phyloP scores from a whole-genome alignment of 768 basidiomycete species.

The Tremella fuciformis region DNA sequence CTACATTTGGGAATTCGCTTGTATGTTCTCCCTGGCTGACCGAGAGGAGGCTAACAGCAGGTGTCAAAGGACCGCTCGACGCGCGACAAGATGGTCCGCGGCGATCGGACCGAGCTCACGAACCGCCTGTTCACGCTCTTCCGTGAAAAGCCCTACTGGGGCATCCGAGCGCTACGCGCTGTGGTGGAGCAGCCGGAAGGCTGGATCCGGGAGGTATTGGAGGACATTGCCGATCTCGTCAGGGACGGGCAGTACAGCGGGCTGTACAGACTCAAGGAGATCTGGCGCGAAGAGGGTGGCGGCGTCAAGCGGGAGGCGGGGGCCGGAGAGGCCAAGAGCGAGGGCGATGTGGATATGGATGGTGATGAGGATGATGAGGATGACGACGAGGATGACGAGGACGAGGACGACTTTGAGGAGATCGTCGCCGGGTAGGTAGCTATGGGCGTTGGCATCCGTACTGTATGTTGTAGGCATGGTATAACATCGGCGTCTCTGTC shows the following conservation, averaged over 20 bases:
- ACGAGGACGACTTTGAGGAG: slow-evolving; percentile 32
- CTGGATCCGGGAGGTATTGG: slow-evolving; percentile 37
- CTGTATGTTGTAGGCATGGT: too few species aligned
- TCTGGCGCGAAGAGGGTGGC: slow-evolving; percentile 11
- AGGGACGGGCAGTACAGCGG: slow-evolving; percentile 33
- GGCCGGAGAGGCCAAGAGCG: neutral
- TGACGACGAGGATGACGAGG: slow-evolving; percentile 17
- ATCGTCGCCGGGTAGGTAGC: slow-evolving; percentile 6
- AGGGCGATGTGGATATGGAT: slow-evolving; percentile 1
- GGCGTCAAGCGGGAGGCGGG: neutral
- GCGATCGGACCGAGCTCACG: slow-evolving; percentile 75
- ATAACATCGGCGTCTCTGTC: too few species aligned
- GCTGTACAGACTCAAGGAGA: slow-evolving; percentile 35
- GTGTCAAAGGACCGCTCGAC: slow-evolving; percentile 6
- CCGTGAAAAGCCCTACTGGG: slow-evolving; percentile 74
- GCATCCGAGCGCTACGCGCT: slow-evolving; percentile 29
- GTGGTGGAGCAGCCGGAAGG: slow-evolving; percentile 37
- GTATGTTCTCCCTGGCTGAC: slow-evolving; percentile 22
- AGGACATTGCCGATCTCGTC: slow-evolving; percentile 36
- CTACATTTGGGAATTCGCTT: slow-evolving; percentile 25
- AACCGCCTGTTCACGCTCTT: slow-evolving; percentile 79
- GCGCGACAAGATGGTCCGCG: neutral
- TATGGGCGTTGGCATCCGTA: too few species aligned
- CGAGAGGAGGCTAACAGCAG: neutral
- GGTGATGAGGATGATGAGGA: slow-evolving; percentile 17